phyloP scores from a whole-genome alignment of 1,139 yeast species.

The Scheffersomyces illinoinensis region DNA sequence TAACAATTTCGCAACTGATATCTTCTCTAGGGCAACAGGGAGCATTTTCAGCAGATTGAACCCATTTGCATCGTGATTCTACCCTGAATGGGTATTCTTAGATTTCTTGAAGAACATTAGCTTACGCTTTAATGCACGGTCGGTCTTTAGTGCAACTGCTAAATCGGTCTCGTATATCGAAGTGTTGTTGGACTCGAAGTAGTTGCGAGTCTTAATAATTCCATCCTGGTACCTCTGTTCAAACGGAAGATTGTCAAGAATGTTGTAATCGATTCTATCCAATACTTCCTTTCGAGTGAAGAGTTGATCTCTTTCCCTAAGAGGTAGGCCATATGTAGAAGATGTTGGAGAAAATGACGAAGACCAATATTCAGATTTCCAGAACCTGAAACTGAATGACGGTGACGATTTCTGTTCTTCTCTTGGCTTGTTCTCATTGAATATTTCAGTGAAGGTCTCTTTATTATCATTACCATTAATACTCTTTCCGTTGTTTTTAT shows the following conservation, averaged over 20 bases:
- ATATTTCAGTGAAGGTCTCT: neutral
- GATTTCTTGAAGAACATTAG: neutral
- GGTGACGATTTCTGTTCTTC: neutral
- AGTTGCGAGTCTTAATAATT: neutral
- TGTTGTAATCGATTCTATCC: neutral
- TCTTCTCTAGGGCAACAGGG: conserved; percentile 53
- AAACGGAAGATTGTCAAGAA: neutral
- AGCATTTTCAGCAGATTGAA: conserved; percentile 50
- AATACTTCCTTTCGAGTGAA: neutral
- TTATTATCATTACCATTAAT: neutral
- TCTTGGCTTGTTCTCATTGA: neutral
- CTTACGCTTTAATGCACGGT: neutral
- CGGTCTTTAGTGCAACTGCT: neutral
- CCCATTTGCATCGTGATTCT: conserved; percentile 33
- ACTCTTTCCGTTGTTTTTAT: neutral
- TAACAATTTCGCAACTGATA: conserved; percentile 52
- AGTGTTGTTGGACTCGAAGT: neutral
- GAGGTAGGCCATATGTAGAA: neutral
- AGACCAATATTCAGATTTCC: neutral
- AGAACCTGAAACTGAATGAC: neutral
- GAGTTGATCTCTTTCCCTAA: neutral
- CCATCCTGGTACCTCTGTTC: neutral
- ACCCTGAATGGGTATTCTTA: conserved; percentile 8
- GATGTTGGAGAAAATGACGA: neutral
- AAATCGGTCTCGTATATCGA: neutral